Percentiles rank a stretch among this genome's conserved stretches.
Conservation (phyloP, 2,329 filamentous ascomycete species). For the Epichloe gansuensis region DNA sequence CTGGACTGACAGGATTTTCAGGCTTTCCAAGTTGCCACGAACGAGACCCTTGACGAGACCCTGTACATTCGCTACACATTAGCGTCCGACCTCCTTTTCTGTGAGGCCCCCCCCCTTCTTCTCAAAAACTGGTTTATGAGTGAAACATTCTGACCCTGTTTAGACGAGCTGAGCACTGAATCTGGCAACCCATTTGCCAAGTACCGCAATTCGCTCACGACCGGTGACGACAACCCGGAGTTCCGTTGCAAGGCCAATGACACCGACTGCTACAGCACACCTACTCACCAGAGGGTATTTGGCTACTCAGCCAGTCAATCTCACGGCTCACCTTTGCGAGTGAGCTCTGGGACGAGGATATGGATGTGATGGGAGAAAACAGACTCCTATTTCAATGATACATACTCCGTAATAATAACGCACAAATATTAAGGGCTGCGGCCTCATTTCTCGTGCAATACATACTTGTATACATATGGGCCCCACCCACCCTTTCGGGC, state of each 20-base stretch:
- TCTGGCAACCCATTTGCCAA: conserved; percentile 28
- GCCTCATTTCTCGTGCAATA: no score
- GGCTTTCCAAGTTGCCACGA: conserved; percentile 29
- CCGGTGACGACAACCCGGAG: conserved; percentile 23
- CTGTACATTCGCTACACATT: conserved; percentile 32
- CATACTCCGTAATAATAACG: no score
- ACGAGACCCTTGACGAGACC: conserved; percentile 22
- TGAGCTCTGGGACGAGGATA: conserved; percentile 2
- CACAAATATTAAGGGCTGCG: no score
- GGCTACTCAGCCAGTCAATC: conserved; percentile 26
- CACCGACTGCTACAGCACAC: conserved; percentile 27
- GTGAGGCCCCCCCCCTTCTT: conserved; percentile 10
- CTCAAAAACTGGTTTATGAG: conserved; percentile 4
- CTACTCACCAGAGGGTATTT: conserved; percentile 24
- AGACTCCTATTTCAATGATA: no score
- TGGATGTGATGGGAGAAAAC: neutral
- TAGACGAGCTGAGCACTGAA: conserved; percentile 27
- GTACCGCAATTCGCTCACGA: conserved; percentile 22
- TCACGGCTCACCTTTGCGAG: conserved; percentile 20
- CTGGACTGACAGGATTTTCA: conserved; percentile 6
- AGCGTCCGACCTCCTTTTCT: conserved; percentile 9
- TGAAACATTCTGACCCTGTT: neutral
- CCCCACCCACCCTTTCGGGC: no score
- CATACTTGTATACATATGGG: no score
- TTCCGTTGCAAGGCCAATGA: conserved; percentile 26